Evolutionary conservation across 495 filamentous ascomycete genomes (phyloP).

Genomic region (Lepraria neglecta): DNA sequence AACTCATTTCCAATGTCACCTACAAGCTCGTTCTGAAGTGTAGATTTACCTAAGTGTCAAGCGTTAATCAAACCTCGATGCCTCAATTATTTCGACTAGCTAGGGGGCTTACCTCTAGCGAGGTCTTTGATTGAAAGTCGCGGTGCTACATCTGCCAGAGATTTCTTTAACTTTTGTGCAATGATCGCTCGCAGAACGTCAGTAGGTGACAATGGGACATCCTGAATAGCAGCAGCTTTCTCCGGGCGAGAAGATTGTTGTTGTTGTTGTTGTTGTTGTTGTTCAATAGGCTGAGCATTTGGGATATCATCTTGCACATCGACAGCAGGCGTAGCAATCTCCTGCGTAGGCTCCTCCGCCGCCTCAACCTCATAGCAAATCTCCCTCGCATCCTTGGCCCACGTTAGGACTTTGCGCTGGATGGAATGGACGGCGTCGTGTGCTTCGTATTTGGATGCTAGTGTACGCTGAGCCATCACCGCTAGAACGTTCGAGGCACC

Average conservation of each 20-base stretch:
- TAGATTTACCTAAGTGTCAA: background rate
- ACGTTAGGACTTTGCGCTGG: background rate
- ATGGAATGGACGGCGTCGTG: background rate
- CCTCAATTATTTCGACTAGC: background rate
- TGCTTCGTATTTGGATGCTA: background rate
- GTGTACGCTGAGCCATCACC: background rate
- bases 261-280: background rate
- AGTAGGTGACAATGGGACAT: background rate
- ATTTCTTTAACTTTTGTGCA: background rate
- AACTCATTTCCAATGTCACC: slow-evolving; percentile 2
- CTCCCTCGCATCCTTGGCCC: background rate
- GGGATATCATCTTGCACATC: background rate
- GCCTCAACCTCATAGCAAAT: background rate
- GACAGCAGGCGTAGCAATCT: background rate
- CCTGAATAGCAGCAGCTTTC: background rate
- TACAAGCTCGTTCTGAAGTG: background rate
- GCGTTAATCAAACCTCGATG: background rate
- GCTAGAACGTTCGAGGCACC: background rate
- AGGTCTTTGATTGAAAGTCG: background rate
- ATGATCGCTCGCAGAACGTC: background rate
- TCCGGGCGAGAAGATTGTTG: background rate
- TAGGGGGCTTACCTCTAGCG: background rate
- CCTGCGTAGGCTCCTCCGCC: background rate
- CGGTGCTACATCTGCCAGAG: background rate
- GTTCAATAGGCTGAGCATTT: background rate